Percentiles rank a stretch among this genome's conserved stretches.
phyloP scores from a whole-genome alignment of 352 stramenopile species.

The Thraustochytrium striatum region DNA sequence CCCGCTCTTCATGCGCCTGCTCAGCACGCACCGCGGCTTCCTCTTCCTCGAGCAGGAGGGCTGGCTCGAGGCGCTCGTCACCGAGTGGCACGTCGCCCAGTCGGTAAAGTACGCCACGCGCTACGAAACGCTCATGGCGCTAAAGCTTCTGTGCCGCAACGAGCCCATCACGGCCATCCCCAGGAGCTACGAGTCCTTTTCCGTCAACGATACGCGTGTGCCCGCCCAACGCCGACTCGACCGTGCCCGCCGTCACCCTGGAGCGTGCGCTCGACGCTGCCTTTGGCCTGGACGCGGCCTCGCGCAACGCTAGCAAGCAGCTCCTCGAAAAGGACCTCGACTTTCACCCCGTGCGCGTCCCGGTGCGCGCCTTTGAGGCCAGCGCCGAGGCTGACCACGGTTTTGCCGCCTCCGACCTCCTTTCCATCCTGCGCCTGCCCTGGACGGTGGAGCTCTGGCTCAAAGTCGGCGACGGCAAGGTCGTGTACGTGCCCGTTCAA shows the following conservation, averaged over 20 bases:
- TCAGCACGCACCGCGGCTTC: neutral
- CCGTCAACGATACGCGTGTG: neutral
- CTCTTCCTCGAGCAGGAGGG: neutral
- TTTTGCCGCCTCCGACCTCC: conserved; percentile 18
- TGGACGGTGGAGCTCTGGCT: conserved; percentile 26
- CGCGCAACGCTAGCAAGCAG: neutral
- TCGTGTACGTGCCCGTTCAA: conserved; percentile 11
- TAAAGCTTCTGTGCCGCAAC: conserved; percentile 35
- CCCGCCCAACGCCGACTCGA: neutral
- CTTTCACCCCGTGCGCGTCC: conserved; percentile 17
- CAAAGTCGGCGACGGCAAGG: neutral
- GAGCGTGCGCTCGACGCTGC: neutral
- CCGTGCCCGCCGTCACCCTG: neutral
- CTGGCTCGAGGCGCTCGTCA: conserved; percentile 1
- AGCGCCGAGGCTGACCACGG: conserved; percentile 18
- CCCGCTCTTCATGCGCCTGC: conserved; percentile 24
- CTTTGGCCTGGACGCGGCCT: conserved; percentile 22
- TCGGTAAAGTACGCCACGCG: conserved; percentile 27
- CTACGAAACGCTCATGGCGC: conserved; percentile 35
- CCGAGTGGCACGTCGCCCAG: neutral
- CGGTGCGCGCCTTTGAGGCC: conserved; percentile 3
- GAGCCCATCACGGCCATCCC: conserved; percentile 30
- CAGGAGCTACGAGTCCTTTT: neutral
- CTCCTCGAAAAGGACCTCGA: neutral
- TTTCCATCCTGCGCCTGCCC: conserved; percentile 9